Base-by-base conservation (phyloP, 306 rosid genomes). In the Vigna radiata region DNA sequence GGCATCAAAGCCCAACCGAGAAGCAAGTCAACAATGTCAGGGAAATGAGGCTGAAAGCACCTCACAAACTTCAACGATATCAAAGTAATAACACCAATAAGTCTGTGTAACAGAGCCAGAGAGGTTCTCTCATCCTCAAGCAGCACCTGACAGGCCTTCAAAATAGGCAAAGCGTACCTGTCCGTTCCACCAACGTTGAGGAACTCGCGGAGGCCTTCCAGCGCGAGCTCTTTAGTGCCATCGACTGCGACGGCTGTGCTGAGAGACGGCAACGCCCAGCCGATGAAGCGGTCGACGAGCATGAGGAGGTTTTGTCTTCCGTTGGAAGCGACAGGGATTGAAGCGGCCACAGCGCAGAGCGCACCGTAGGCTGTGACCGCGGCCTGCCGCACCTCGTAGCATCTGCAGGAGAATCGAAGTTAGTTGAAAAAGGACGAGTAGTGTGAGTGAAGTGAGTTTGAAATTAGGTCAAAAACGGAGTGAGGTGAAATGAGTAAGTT, bases 61-160 rank as follows among this genome's bases (percentile, higher is more conserved):
- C 98, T 90, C 61, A 81, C 50, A 52, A 94, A 94, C 87, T 90
- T 94, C 87, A 90, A 72, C 0, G 97, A 90, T 63, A 94, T 89
- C 87, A 90, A 75, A 27, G 96, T 90, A 25, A 91, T 84, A 65
- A 94, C 90, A 14, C 96, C 93, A 5, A 90, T 63, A 70, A 94
- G 87, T 50, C 80, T 84, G 60, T 85, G 94, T 75, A 94, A 87
- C 73, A 90, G 77, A 68, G 75, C 83, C 85, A 90, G 68, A 63
- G 97, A 91, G 81, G 98, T 94, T 80, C 97, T 89, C 88, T 94
- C 96, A 72, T 94, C 98, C 89, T 94, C 98, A 31, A 94, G 91
- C 36, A 94, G 86, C 48, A 83, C 98, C 90, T 94, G 96, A 66
- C 97, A 91, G 25, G 96, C 98, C 83, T 94, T 91, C 70, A 94